Base-by-base conservation (phyloP, 495 filamentous ascomycete species). In the Aspergillus hancockii region DNA sequence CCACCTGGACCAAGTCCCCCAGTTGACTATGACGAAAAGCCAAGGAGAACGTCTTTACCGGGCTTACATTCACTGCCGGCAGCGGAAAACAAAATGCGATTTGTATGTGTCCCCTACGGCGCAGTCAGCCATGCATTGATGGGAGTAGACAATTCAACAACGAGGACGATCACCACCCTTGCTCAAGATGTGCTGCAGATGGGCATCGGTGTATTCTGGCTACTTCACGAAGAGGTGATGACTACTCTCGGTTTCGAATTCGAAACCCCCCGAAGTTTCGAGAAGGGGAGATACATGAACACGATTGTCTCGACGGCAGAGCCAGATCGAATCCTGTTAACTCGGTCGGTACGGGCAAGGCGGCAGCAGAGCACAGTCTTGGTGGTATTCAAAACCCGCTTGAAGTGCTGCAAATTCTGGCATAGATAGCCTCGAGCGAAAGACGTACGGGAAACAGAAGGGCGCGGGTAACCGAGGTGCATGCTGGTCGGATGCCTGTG, bases 21-120 rank as follows among this genome's bases (percentile, higher is more conserved):
- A n/a, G 16, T 43, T 18, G 13, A 32, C 54, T 9, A 57, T 57
- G 54, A 57, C 54, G 8, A 49, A 43, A 34, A 57, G 54, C 28
- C 34, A 16, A 8, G 45, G 45, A 0, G 23, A 19, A 14, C 18
- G 54, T 8, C 43, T 54, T n/a, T 63, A 63, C 32, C 60, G 60
- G 3, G 60, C 60, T 3, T 63, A 55, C 43, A 34, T 55, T 18
- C 40, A 55, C n/a, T 63, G 60, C 54, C 40, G 60, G 13, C 53
- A 46, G 28, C 55, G 60, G 21, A 63, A 63, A 46, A 54, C 45
- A 4, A 53, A 54, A 55, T 63, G 60, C 55, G 60, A 63, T 56
- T 32, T 59, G 60, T 63, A 38, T 22, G 60, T 57, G 22, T 12
- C 12, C 34, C 36, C 13, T 36, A 32, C 31, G 8, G 10, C 25